Base-by-base conservation (phyloP, 2,329 filamentous ascomycete species). In the Apiospora marii region DNA sequence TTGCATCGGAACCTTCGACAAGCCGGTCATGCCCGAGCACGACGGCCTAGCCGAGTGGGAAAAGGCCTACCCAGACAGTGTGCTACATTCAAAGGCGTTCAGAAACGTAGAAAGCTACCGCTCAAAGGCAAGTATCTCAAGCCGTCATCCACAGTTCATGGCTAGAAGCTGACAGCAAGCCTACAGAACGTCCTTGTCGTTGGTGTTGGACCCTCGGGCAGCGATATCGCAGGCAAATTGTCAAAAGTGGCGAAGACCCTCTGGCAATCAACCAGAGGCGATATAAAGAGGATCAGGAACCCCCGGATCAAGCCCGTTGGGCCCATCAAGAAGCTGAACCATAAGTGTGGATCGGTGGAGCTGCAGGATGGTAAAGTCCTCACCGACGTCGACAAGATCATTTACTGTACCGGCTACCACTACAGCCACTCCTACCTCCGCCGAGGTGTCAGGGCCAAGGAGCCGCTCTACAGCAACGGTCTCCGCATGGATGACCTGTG, bases 401-500 rank as follows among this genome's bases (percentile, higher is more conserved):
- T 71, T 34, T 67, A 53, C 64, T 71, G 72, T 22, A 71, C 64
- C 1, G 69, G 64, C 22, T 71, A 71, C 16, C 2, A 41, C n/a
- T 71, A 73, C 37, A 46, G 27, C 34, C 43, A 51, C 6, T 6
- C 24, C 4, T 73, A 71, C 19, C 30, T 69, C 27, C 71, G 67
- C 46, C 67, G 58, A 53, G 51, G 72, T 19, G 14, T 46, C 10
- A 41, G 34, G 3, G 24, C 64, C 19, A n/a, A 46, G 30, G 34
- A n/a, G 34, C 49, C 70, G 12, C n/a, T 67, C 7, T 69, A 58
- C 13, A 24, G 43, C 30, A 37, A 64, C 1, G 49, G 34, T 0
- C 43, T 69, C 43, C 67, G 19, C n/a, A 10, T 73, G 12, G 41
- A 73, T 48, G 67, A 61, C 30, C 30, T 73, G 8, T 73, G 67